Percentiles rank a stretch among this genome's conserved stretches.
Evolutionary conservation across 345 rosid species (phyloP).

Genomic region (Erucastrum elatum): DNA sequence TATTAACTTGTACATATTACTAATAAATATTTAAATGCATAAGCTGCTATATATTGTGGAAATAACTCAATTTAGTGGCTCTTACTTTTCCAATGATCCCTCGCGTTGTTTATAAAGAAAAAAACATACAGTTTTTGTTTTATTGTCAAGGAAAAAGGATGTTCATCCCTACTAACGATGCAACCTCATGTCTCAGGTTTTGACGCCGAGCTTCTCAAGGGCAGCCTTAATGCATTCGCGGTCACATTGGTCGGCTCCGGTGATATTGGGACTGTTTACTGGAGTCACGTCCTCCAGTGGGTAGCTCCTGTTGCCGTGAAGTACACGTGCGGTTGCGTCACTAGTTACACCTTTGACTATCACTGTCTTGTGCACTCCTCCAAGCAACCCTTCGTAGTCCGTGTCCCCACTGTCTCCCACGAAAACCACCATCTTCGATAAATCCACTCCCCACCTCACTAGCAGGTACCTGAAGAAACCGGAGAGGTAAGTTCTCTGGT

Average conservation of each 20-base stretch:
- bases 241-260: slow-evolving; percentile 39
- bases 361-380: slow-evolving; percentile 60
- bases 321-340: slow-evolving; percentile 42
- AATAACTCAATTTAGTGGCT: background rate
- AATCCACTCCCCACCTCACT: slow-evolving; percentile 66
- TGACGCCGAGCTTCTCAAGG: slow-evolving; percentile 47
- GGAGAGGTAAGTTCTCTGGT: background rate
- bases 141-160: background rate
- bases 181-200: background rate
- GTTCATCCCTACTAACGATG: background rate
- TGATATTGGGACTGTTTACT: slow-evolving; percentile 45
- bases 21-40: background rate
- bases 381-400: slow-evolving; percentile 67
- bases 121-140: background rate
- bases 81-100: background rate
- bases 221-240: slow-evolving; percentile 39
- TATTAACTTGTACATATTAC: background rate
- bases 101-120: background rate
- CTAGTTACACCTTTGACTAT: slow-evolving; percentile 49
- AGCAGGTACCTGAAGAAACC: slow-evolving; percentile 53
- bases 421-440: slow-evolving; percentile 53
- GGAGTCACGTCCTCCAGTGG: slow-evolving; percentile 63
- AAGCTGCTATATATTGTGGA: background rate
- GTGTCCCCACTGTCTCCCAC: slow-evolving; percentile 69
- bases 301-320: slow-evolving; percentile 55